Percentiles rank a stretch among this genome's conserved stretches.
These are phyloP conservation scores for Hypoxylon fragiforme DNA, from an alignment of 495 filamentous ascomycete genomes.

Conservation along the genomic window DNA sequence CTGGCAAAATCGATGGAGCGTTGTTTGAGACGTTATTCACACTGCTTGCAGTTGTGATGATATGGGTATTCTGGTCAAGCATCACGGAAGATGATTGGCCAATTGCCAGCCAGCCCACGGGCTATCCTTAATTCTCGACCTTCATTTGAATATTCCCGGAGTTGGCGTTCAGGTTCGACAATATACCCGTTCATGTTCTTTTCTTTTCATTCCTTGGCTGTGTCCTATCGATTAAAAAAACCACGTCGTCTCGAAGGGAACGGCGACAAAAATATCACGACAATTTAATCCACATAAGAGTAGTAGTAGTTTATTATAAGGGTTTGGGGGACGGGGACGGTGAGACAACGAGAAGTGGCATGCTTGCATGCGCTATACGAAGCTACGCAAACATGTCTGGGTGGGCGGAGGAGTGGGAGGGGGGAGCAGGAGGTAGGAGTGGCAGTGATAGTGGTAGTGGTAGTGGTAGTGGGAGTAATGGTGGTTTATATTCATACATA, in stretches of 20 bases:
- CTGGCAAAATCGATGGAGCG: conserved; percentile 86
- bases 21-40: conserved; percentile 95
- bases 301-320: conserved; percentile 10
- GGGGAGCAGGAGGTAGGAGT: no score
- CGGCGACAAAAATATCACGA: conserved; percentile 21
- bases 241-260: conserved; percentile 11
- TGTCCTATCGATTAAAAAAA: conserved; percentile 10
- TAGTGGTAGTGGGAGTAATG: no score
- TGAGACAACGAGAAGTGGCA: not conserved
- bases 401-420: no score
- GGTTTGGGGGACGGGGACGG: conserved; percentile 1
- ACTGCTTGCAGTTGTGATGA: conserved; percentile 71
- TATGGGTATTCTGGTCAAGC: conserved; percentile 98
- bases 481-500: conserved; percentile 24
- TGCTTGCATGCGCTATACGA: conserved; percentile 28
- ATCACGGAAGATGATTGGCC: conserved; percentile 99
- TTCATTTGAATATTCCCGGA: conserved; percentile 33
- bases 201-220: conserved; percentile 34
- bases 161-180: conserved; percentile 34
- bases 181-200: conserved; percentile 42
- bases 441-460: no score
- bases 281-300: conserved; percentile 30
- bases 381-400: conserved; percentile 19
- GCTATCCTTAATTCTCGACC: conserved; percentile 34
- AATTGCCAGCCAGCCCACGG: conserved; percentile 41